Evolutionary conservation across 805 yeast species (phyloP).

Genomic region (Candida peoriensis): DNA sequence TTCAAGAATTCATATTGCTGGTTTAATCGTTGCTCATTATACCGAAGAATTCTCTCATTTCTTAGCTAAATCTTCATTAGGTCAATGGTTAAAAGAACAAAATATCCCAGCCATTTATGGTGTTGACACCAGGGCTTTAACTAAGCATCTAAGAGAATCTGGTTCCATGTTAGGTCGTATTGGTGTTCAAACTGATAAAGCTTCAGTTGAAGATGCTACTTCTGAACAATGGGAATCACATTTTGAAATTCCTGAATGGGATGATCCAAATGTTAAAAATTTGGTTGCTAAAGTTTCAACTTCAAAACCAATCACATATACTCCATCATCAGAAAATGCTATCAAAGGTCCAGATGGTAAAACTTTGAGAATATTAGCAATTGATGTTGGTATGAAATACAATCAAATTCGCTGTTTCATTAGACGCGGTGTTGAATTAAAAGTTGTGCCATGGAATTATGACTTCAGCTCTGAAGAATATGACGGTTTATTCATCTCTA

Average conservation of each 20-base stretch:
- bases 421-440: slow-evolving; percentile 90
- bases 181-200: slow-evolving; percentile 47
- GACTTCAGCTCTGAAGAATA: slow-evolving; percentile 76
- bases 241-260: slow-evolving; percentile 82
- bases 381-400: slow-evolving; percentile 97
- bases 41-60: slow-evolving; percentile 94
- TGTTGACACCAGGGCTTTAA: slow-evolving; percentile 92
- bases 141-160: slow-evolving; percentile 85
- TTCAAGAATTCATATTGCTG: slow-evolving; percentile 88
- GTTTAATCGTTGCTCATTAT: slow-evolving; percentile 93
- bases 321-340: slow-evolving; percentile 54
- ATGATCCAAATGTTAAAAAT: slow-evolving; percentile 87
- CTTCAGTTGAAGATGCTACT: slow-evolving; percentile 26
- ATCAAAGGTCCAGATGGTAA: slow-evolving; percentile 69
- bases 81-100: slow-evolving; percentile 88
- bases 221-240: slow-evolving; percentile 51
- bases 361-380: slow-evolving; percentile 74
- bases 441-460: slow-evolving; percentile 94
- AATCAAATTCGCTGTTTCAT: slow-evolving; percentile 97
- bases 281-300: slow-evolving; percentile 88
- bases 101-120: slow-evolving; percentile 96
- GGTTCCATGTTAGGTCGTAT: slow-evolving; percentile 95
- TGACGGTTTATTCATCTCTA: slow-evolving; percentile 94
- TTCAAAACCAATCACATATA: slow-evolving; percentile 68
- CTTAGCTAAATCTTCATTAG: slow-evolving; percentile 88